Evolutionary conservation across 768 basidiomycete species (phyloP).

Genomic region (Cyclocybe cylindracea): DNA sequence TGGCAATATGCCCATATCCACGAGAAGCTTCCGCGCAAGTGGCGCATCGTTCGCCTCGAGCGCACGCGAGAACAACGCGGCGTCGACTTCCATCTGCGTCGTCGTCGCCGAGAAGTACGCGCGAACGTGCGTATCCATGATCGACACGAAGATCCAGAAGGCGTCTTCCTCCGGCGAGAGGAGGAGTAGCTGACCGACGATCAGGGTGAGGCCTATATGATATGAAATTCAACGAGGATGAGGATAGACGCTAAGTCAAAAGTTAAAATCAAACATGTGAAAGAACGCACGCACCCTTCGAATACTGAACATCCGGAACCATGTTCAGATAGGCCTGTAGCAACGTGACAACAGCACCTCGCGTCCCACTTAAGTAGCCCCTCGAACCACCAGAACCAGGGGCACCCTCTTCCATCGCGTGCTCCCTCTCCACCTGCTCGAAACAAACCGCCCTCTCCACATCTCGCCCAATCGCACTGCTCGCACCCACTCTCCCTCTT

Average conservation of each 20-base stretch:
- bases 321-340: slow-evolving; percentile 78
- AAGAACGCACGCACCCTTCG: slow-evolving; percentile 44
- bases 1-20: slow-evolving; percentile 62
- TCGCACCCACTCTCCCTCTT: slow-evolving; percentile 50
- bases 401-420: slow-evolving; percentile 51
- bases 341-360: slow-evolving; percentile 56
- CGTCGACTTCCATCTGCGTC: slow-evolving; percentile 75
- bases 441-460: slow-evolving; percentile 47
- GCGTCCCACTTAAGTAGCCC: slow-evolving; percentile 22
- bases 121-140: slow-evolving; percentile 85
- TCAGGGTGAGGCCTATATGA: slow-evolving; percentile 60
- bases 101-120: slow-evolving; percentile 62
- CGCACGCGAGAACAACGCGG: slow-evolving; percentile 66
- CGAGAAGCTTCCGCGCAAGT: slow-evolving; percentile 67
- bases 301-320: slow-evolving; percentile 82
- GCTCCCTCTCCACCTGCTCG: not conserved
- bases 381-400: too few species aligned
- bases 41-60: slow-evolving; percentile 62
- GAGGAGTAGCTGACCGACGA: slow-evolving; percentile 71
- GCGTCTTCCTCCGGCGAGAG: slow-evolving; percentile 87
- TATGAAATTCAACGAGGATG: too few species aligned
- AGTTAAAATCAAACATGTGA: not conserved
- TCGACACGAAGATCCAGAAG: slow-evolving; percentile 86
- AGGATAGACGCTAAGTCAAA: too few species aligned
- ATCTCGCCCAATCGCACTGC: slow-evolving; percentile 61